Conservation (phyloP, 2,329 filamentous ascomycete species). For the Fulvia fulva region DNA sequence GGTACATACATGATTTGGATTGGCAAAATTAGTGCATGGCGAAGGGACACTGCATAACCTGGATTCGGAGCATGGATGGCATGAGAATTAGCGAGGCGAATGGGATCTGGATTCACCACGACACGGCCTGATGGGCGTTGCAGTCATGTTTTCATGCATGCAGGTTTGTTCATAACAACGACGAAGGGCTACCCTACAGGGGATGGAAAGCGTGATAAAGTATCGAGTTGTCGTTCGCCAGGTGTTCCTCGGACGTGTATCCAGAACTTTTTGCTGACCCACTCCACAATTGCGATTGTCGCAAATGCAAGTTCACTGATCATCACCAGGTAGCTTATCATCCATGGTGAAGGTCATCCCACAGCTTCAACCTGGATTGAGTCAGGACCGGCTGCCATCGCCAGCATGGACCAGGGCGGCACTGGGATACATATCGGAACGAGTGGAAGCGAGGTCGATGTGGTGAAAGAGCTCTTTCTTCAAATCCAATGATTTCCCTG, state of each 20-base stretch:
- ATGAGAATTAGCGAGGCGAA: conserved; percentile 13
- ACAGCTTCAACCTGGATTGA: background rate
- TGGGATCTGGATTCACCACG: background rate
- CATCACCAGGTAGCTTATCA: background rate
- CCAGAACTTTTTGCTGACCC: too few species aligned
- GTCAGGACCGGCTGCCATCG: too few species aligned
- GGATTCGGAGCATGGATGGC: background rate
- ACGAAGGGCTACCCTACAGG: background rate
- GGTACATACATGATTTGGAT: background rate
- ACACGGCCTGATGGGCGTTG: background rate
- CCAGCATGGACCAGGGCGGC: background rate
- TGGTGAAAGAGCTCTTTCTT: too few species aligned
- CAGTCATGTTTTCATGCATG: background rate
- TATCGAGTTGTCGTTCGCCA: background rate
- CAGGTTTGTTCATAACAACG: background rate
- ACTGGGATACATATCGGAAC: too few species aligned
- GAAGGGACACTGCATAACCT: background rate
- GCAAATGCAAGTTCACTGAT: background rate
- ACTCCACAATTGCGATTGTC: background rate
- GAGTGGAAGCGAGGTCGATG: too few species aligned
- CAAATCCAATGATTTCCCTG: too few species aligned
- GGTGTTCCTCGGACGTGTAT: too few species aligned
- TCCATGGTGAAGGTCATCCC: background rate
- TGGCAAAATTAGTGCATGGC: background rate
- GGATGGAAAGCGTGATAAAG: background rate